Percentiles rank a stretch among this genome's conserved stretches.
Evolutionary conservation across 1,284 basidiomycete genomes (phyloP).

Genomic region (Puccinia brachypodii): DNA sequence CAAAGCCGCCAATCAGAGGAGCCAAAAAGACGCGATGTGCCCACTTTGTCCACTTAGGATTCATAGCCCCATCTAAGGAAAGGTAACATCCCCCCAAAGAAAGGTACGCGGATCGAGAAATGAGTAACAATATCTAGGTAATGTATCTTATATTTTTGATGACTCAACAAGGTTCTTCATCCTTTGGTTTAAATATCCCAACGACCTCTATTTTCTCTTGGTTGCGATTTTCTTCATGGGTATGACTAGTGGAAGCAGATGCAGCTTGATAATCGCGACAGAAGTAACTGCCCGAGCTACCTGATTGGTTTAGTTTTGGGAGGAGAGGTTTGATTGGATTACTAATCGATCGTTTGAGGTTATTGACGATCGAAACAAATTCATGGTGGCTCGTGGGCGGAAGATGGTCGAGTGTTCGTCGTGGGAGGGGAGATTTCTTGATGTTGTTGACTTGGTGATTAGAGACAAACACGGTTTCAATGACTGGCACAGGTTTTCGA

Average conservation of each 20-base stretch:
- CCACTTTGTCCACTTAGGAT: slow-evolving; percentile 88
- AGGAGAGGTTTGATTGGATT: slow-evolving; percentile 74
- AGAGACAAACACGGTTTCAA: slow-evolving; percentile 35
- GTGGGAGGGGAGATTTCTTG: neutral
- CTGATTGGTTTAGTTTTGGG: slow-evolving; percentile 82
- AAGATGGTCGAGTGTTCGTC: slow-evolving; percentile 69
- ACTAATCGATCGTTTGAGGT: slow-evolving; percentile 68
- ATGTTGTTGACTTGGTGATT: neutral
- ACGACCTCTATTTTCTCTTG: slow-evolving; percentile 22
- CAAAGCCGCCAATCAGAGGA: slow-evolving; percentile 51
- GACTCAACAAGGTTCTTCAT: slow-evolving; percentile 69
- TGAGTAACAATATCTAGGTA: slow-evolving; percentile 63
- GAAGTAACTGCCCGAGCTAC: slow-evolving; percentile 83
- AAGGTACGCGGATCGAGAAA: slow-evolving; percentile 57
- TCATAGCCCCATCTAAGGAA: slow-evolving; percentile 60
- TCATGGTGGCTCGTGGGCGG: slow-evolving; percentile 67
- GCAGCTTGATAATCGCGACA: slow-evolving; percentile 66
- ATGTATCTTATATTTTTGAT: too few species aligned
- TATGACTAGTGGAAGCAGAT: neutral
- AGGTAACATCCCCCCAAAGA: neutral
- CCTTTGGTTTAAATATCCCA: slow-evolving; percentile 80
- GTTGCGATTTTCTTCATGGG: neutral
- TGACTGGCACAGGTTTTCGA: slow-evolving; percentile 20
- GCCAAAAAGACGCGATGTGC: slow-evolving; percentile 71
- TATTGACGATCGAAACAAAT: slow-evolving; percentile 64